Base-by-base conservation (phyloP, 495 filamentous ascomycete species). In the Coniosporium apollinis region DNA sequence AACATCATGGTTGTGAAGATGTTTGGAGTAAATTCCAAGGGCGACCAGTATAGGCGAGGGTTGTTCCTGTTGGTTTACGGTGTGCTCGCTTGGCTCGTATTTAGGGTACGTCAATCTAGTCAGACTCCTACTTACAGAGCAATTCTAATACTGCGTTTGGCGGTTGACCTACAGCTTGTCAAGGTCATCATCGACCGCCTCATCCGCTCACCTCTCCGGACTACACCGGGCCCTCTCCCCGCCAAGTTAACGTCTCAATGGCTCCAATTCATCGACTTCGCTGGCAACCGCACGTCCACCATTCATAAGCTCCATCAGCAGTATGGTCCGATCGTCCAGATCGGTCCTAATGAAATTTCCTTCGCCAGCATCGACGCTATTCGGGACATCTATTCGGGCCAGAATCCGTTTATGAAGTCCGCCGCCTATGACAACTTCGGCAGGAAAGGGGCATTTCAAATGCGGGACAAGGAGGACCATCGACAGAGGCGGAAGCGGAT, bases 321-420 rank as follows among this genome's bases (percentile, higher is more conserved):
- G 25, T 60, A 63, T 41, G 62, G 61, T 21, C 39, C 51, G 1
- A 51, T 48, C 9, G 54, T 64, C 6, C 55, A 60, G 4, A 41
- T 66, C n/a, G 58, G 58, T 17, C 58, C 62, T 11, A 56, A 52
- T 35, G 55, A 58, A 28, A 43, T 65, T 5, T 50, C 53, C 0
- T 60, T 65, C 38, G 31, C 24, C 26, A 39, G 34, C 11, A 48
- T 17, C 30, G 44, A 44, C n/a, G 25, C 39, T 22, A 39, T 50
- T 9, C 20, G 16, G 9, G 31, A 7, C 24, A 26, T 26, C 22
- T 38, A 38, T 25, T 10, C n/a, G n/a, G 22, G 30, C 16, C 22
- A 32, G 1, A 20, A 22, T 0, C 16, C 16, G 22, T 38, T 31
- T 15, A 30, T 38, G 24, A 38, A 38, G 18, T 22, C 34, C 10